A percentile compares a stretch with the other conserved stretches of the same genome.
Conservation (phyloP, 164 flowering plant genomes). For the Vitis labrusca region DNA sequence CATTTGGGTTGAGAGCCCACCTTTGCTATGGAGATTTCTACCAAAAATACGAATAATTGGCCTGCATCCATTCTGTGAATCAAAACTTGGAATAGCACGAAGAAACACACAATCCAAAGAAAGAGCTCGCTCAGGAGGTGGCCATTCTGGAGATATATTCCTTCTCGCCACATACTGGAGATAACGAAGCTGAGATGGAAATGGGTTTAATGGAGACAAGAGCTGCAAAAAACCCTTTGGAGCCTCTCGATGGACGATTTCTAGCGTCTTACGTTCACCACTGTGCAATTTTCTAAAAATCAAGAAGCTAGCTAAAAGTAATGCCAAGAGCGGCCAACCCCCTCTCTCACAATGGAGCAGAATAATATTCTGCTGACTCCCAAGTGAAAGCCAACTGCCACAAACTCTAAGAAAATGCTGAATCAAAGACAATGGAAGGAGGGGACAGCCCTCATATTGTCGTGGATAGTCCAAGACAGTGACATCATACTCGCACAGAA, state of each 20-base stretch:
- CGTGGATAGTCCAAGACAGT: slow-evolving; percentile 90
- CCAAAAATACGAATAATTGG: slow-evolving; percentile 95
- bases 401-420: slow-evolving; percentile 89
- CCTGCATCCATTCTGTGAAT: slow-evolving; percentile 79
- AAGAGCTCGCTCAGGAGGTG: slow-evolving; percentile 85
- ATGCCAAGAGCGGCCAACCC: slow-evolving; percentile 94
- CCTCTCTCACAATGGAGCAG: slow-evolving; percentile 97
- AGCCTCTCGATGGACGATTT: slow-evolving; percentile 92
- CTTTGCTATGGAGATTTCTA: slow-evolving; percentile 62
- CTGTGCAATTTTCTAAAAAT: slow-evolving; percentile 71
- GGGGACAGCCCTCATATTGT: slow-evolving; percentile 95
- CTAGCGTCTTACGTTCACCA: slow-evolving; percentile 87
- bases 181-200: slow-evolving; percentile 94
- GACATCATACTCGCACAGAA: slow-evolving; percentile 81
- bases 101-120: slow-evolving; percentile 95
- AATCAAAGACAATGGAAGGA: slow-evolving; percentile 78
- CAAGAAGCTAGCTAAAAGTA: slow-evolving; percentile 79
- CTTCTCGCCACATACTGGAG: slow-evolving; percentile 91
- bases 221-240: slow-evolving; percentile 90
- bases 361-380: slow-evolving; percentile 71
- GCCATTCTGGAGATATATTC: slow-evolving; percentile 91
- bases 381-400: slow-evolving; percentile 82
- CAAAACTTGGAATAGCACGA: slow-evolving; percentile 85
- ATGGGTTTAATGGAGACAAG: slow-evolving; percentile 86
- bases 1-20: slow-evolving; percentile 81